Evolutionary conservation across 306 rosid genomes (phyloP).

Genomic region (Luffa acutangula): DNA sequence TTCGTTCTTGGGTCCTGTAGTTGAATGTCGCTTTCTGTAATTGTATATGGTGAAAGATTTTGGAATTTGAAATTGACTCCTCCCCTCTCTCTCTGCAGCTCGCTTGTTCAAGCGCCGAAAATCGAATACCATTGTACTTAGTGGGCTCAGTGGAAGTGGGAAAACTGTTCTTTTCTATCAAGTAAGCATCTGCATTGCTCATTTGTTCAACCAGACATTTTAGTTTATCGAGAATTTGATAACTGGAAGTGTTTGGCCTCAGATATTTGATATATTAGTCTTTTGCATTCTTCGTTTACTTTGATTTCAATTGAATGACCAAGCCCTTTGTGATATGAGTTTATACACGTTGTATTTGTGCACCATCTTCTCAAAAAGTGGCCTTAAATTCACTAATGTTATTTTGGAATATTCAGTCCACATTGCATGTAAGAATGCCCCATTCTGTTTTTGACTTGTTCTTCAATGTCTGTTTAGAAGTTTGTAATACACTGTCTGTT

Average conservation of each 20-base stretch:
- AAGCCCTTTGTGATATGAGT: not conserved
- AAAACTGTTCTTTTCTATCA: slow-evolving; percentile 79
- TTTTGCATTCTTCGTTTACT: not conserved
- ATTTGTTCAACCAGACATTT: not conserved
- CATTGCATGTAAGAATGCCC: not conserved
- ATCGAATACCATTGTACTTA: slow-evolving; percentile 58
- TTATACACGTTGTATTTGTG: not conserved
- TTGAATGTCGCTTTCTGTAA: not conserved
- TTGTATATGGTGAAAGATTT: not conserved
- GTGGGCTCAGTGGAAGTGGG: slow-evolving; percentile 76
- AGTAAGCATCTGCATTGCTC: slow-evolving; percentile 20
- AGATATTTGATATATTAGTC: not conserved
- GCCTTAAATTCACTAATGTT: not conserved
- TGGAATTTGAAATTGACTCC: not conserved
- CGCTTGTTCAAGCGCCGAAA: slow-evolving; percentile 56
- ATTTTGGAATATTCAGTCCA: not conserved
- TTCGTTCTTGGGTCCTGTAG: not conserved
- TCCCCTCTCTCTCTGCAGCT: slow-evolving; percentile 29
- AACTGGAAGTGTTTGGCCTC: not conserved
- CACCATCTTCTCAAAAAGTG: not conserved
- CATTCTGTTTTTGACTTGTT: not conserved
- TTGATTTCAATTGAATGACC: not conserved
- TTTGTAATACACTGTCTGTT: not conserved
- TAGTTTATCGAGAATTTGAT: not conserved
- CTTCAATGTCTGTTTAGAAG: not conserved